phyloP scores from a whole-genome alignment of 2,329 filamentous ascomycete species.

The Cladosporium cucumerinum region DNA sequence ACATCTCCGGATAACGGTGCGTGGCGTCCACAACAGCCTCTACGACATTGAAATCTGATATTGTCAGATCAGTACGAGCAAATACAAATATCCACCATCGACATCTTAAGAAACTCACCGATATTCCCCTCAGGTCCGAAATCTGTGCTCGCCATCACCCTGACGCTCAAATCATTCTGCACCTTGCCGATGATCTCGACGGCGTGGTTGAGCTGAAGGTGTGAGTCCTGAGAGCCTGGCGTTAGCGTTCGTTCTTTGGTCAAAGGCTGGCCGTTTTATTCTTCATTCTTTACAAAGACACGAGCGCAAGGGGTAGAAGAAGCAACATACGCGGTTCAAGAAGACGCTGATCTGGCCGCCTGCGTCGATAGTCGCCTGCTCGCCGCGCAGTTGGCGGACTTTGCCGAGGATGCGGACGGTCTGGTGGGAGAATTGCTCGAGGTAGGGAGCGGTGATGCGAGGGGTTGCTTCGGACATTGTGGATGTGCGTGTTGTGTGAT shows the following conservation, averaged over 20 bases:
- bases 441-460: constrained; percentile 75
- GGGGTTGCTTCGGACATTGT: constrained; percentile 73
- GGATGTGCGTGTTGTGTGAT: neutral
- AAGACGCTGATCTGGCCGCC: constrained; percentile 71
- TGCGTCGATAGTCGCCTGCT: constrained; percentile 75
- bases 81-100: neutral
- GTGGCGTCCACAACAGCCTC: constrained; percentile 81
- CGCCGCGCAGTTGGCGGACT: constrained; percentile 76
- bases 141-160: constrained; percentile 66
- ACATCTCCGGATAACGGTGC: constrained; percentile 76
- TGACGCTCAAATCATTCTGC: constrained; percentile 67
- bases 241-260: neutral
- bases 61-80: neutral
- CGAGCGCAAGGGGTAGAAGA: neutral
- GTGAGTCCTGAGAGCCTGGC: constrained; percentile 57
- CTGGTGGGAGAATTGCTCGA: constrained; percentile 66
- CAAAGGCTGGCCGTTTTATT: neutral
- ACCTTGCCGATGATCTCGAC: constrained; percentile 80
- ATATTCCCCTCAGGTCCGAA: constrained; percentile 59
- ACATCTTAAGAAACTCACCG: constrained; percentile 52
- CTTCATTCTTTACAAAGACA: neutral
- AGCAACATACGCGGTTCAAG: constrained; percentile 64
- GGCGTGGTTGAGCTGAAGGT: constrained; percentile 65
- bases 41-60: constrained; percentile 68
- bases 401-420: constrained; percentile 84